Base-by-base conservation (phyloP, 2,329 filamentous ascomycete genomes). In the Fusarium ramigenum region DNA sequence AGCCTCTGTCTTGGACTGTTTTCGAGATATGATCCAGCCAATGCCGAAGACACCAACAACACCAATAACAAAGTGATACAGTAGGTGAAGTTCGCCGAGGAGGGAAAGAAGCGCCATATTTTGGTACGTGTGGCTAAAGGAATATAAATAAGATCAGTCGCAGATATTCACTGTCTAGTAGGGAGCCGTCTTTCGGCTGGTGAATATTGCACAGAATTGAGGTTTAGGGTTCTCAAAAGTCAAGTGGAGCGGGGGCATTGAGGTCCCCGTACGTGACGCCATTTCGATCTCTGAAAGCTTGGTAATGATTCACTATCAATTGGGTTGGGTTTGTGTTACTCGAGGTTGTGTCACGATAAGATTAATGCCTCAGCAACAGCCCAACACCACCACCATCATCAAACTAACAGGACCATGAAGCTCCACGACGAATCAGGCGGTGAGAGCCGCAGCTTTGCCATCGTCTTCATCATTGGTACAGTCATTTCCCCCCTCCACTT, bases 291-390 rank as follows among this genome's bases (percentile, higher is more conserved):
- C 11, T 12, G 21, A 11, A 15, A 8, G 12, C 36, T 36, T 52
- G 32, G 30, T 36, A 34, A 52, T 36, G 32, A 34, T 25, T 52
- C 12, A 52, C 49, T 12, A n/a, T 52, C 21, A 5, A 52, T 52
- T 36, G 32, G 32, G 14, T 36, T 21, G 5, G 2, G 11, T 21
- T 52, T 36, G 30, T 52, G n/a, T 19, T 36, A 52, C 47, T 7
- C 49, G 32, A 52, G 49, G n/a, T 9, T 52, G 30, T 52, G n/a
- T 36, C 6, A 52, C 47, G 11, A 52, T 52, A 52, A 52, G 47
- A 36, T 52, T 36, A 19, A 52, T 25, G n/a, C 30, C 47, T 25
- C 9, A 25, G 18, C 49, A 12, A 36, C 49, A 19, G 7, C 49
- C n/a, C 32, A 25, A 21, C 32, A 32, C 32, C 32, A 32, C n/a